Percentiles rank a stretch among this genome's conserved stretches.
These are phyloP conservation scores for Nicotiana attenuata DNA, from an alignment of 257 asterid genomes.

Conservation along the genomic window DNA sequence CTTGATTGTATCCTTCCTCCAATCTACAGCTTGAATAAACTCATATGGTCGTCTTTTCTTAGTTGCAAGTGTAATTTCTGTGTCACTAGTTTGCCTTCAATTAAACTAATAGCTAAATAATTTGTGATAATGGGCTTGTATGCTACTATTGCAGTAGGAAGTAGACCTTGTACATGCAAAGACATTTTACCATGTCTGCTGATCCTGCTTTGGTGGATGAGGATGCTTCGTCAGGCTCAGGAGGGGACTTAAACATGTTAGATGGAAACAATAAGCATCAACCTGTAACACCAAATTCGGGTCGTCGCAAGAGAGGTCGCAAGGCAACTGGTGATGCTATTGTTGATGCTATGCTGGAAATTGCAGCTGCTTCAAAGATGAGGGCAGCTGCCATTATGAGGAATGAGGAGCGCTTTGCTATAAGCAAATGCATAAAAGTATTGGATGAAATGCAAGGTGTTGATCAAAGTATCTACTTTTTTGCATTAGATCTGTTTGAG, in stretches of 20 bases:
- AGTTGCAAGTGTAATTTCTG: neutral
- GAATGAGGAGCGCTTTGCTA: conserved; percentile 73
- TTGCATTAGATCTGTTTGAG: conserved; percentile 76
- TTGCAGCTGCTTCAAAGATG: conserved; percentile 91
- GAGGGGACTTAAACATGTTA: conserved; percentile 67
- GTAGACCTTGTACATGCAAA: conserved; percentile 33
- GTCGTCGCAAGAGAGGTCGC: conserved; percentile 73
- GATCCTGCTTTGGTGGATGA: conserved; percentile 65
- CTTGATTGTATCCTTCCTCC: neutral
- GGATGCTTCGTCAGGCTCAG: conserved; percentile 84
- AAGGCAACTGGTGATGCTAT: conserved; percentile 91
- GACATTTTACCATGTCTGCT: conserved; percentile 53
- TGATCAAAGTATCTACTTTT: conserved; percentile 67
- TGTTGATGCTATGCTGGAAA: conserved; percentile 93
- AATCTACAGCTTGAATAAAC: neutral
- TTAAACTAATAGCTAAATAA: neutral
- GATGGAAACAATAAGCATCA: conserved; percentile 65
- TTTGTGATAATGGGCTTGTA: conserved; percentile 16
- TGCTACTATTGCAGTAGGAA: conserved; percentile 24
- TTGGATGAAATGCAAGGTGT: conserved; percentile 82
- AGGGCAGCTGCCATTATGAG: conserved; percentile 81
- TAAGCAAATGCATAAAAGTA: conserved; percentile 78
- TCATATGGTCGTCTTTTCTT: neutral
- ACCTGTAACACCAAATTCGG: conserved; percentile 44
- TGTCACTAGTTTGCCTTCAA: neutral